Conservation (phyloP, 2,329 filamentous ascomycete genomes). For the Fusarium pseudograminearum region DNA sequence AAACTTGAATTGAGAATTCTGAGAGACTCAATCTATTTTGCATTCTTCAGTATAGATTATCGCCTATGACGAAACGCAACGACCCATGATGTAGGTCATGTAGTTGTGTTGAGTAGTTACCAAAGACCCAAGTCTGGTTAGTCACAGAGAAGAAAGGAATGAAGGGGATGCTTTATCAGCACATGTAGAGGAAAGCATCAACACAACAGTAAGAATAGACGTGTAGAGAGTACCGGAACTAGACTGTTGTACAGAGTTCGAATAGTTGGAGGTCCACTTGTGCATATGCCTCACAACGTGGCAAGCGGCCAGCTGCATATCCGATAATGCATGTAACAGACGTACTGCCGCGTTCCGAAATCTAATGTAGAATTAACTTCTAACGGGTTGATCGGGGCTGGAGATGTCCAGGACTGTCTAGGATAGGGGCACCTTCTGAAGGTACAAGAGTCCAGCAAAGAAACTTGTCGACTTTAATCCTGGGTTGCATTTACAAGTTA, state of each 20-base stretch:
- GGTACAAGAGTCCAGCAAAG: too few relatives aligned
- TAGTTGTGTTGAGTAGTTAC: not conserved
- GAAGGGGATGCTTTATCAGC: not conserved
- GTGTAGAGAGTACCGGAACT: not conserved
- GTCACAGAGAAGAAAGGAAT: not conserved
- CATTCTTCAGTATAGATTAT: not conserved
- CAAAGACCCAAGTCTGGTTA: not conserved
- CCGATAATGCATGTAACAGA: slow-evolving; percentile 17
- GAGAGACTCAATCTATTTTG: not conserved
- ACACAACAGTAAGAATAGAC: not conserved
- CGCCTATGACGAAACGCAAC: not conserved
- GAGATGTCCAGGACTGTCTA: not conserved
- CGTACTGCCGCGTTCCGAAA: slow-evolving; percentile 15
- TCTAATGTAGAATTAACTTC: not conserved
- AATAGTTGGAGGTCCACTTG: not conserved
- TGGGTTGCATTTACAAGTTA: not conserved
- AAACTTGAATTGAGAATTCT: not conserved
- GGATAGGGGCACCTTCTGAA: not conserved
- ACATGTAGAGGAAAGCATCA: not conserved
- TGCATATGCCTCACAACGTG: slow-evolving; percentile 12
- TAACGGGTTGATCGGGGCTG: not conserved
- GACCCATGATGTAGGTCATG: not conserved
- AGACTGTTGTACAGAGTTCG: slow-evolving; percentile 7
- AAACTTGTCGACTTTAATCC: not conserved
- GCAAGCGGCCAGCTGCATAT: slow-evolving; percentile 22